Conservation (phyloP, 768 basidiomycete species). For the Pilatotrama ljubarskyi region DNA sequence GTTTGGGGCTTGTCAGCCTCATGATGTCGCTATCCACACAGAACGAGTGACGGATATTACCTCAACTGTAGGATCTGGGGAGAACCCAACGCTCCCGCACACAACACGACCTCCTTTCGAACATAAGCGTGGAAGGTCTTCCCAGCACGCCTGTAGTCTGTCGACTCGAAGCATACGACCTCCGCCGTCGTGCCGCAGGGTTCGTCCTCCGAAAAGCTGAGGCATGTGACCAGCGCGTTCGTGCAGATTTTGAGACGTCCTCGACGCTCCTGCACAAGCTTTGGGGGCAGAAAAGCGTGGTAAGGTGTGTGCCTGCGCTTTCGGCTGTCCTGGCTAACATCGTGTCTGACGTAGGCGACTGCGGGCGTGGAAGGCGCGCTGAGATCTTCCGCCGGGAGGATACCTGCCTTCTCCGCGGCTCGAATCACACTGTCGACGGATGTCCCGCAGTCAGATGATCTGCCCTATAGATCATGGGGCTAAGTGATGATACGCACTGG, state of each 20-base stretch:
- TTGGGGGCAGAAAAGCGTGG: constrained; percentile 22
- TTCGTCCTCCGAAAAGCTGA: neutral
- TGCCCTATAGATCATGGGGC: too few species aligned
- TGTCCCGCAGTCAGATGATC: neutral
- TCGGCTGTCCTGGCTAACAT: constrained; percentile 21
- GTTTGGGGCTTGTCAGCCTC: neutral
- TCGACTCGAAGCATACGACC: constrained; percentile 9
- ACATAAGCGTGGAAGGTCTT: constrained; percentile 12
- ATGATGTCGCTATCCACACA: neutral
- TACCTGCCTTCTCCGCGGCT: constrained; percentile 18
- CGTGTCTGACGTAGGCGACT: constrained; percentile 13
- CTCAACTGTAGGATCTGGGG: constrained; percentile 27
- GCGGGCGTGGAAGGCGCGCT: constrained; percentile 21
- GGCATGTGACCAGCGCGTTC: constrained; percentile 11
- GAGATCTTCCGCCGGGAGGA: constrained; percentile 18
- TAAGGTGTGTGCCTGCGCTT: constrained; percentile 21
- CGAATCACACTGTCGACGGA: constrained; percentile 1
- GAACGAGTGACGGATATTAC: neutral
- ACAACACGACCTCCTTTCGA: constrained; percentile 21
- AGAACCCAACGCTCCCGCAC: constrained; percentile 18
- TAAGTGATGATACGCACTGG: constrained; percentile 1
- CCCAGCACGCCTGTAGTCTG: constrained; percentile 8
- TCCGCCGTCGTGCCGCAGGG: neutral
- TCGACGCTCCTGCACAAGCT: constrained; percentile 1
- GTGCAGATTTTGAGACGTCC: constrained; percentile 25